Evolutionary conservation across 257 asterid genomes (phyloP), one percentile per base, ranked within the genome.

Genomic region (Scutellaria minor): DNA sequence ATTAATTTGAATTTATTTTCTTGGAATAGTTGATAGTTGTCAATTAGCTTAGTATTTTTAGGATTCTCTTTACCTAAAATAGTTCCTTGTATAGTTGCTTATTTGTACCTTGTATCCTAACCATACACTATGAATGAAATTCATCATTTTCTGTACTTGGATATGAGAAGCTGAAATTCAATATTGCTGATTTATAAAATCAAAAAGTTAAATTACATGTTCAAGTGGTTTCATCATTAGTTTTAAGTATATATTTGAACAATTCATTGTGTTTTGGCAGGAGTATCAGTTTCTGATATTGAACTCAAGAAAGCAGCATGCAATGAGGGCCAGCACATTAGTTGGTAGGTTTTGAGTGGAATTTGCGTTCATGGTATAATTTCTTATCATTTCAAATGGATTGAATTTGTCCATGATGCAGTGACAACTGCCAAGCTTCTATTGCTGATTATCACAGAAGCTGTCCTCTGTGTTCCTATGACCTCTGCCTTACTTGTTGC

Each of bases 401-500:
- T 40, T 71, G 40, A 69, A 31, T 39, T 44, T 72, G 11, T 31
- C 50, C 41, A 46, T 60, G 73, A 20, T 82, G 83, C 86, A 89
- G 96, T 47, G 74, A 87, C 78, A 77, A 83, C 75, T 89, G 96
- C 68, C 78, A 58, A 66, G 79, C 90, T 11, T 81, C 86, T 46
- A 85, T 89, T 64, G 80, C 68, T 79, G 93, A 89, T 70, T 81
- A 71, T 37, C 92, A 84, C 64, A 68, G 90, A 77, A 88, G 84
- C 77, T 88, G 95, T 59, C 82, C 85, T 22, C 9, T 1, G 39
- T 90, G 97, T 64, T 78, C 82, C 72, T 87, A 77, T 83, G 88
- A 90, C 47, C 84, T 90, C 12, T 90, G 97, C 79, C 89, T 88
- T 45, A 75, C 24, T 45, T 90, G 97, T 79, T 90, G 89, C 76